A percentile compares a stretch with the other conserved stretches of the same genome.
Evolutionary conservation across 2,329 filamentous ascomycete genomes (phyloP).

Genomic region (Pyrenophora graminea): DNA sequence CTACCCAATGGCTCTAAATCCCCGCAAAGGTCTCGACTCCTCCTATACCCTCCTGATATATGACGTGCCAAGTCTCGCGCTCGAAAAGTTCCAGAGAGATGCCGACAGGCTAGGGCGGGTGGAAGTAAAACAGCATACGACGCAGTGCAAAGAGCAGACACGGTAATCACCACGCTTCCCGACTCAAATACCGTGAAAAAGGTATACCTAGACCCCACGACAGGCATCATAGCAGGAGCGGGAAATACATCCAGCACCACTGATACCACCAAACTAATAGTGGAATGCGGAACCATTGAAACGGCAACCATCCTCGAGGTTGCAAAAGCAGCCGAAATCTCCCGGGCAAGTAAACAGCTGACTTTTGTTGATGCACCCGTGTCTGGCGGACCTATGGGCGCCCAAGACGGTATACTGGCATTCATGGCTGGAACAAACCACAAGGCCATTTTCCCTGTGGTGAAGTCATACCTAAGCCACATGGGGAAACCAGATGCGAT

Average conservation of each 20-base stretch:
- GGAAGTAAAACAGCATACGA: slow-evolving; percentile 45
- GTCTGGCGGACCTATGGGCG: slow-evolving; percentile 91
- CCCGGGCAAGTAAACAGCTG: slow-evolving; percentile 57
- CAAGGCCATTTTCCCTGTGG: slow-evolving; percentile 53
- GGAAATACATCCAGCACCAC: slow-evolving; percentile 35
- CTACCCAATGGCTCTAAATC: slow-evolving; percentile 50
- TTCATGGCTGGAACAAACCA: slow-evolving; percentile 83
- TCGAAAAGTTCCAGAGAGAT: slow-evolving; percentile 47
- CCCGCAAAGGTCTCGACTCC: slow-evolving; percentile 43
- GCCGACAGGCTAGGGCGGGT: slow-evolving; percentile 43
- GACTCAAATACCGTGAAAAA: slow-evolving; percentile 42
- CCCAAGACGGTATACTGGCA: slow-evolving; percentile 79
- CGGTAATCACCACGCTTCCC: slow-evolving; percentile 51
- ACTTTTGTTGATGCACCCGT: slow-evolving; percentile 92
- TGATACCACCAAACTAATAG: slow-evolving; percentile 71
- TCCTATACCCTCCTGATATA: slow-evolving; percentile 43
- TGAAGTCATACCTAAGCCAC: slow-evolving; percentile 69
- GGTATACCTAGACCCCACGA: slow-evolving; percentile 49
- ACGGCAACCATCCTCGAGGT: slow-evolving; percentile 79
- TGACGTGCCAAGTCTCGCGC: slow-evolving; percentile 46
- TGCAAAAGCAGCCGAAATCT: slow-evolving; percentile 65
- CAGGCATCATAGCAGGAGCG: slow-evolving; percentile 49
- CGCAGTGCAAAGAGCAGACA: slow-evolving; percentile 46
- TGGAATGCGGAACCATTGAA: slow-evolving; percentile 97
- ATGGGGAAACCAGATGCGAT: slow-evolving; percentile 78